Evolutionary conservation across 148 eudicot species (phyloP), one percentile per base, ranked within the genome.

Genomic region (Persicaria maculosa): DNA sequence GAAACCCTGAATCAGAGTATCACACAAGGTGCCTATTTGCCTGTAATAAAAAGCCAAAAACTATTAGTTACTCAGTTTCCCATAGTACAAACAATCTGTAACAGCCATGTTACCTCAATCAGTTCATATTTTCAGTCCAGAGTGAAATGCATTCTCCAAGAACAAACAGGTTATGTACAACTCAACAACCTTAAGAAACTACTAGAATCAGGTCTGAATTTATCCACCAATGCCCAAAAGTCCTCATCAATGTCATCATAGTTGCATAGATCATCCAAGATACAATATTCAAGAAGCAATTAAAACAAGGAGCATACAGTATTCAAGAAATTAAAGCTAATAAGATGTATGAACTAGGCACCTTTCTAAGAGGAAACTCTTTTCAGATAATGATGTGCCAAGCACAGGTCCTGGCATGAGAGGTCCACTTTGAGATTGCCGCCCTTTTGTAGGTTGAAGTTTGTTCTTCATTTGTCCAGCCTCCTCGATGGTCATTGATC

Each of bases 341-440:
- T 31, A 31, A 3, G 40, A 31, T 31, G 1, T 31, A 3, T 31
- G 40, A 31, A 31, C 40, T 31, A 31, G 40, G 57, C n/a, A 90
- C 98, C 97, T 93, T 84, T 91, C 97, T 59, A 77, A 78, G 64
- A 62, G 74, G 61, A 81, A 88, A 57, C 81, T 82, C 77, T 85
- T 89, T 77, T 91, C 98, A 11, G 86, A 83, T 31, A 70, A 80
- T 62, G 93, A 77, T 77, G 86, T 88, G 73, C 85, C 88, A 72
- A 87, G 81, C 77, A 89, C 93, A 54, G 45, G 52, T 65, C 86
- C 98, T 74, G 97, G 85, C 83, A 81, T 77, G 47, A 93, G 91
- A 48, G 97, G 97, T 71, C 97, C 98, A 79, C 93, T 91, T 78
- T 85, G 92, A 72, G 86, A 83, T 83, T 87, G 92, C 44, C 90